phyloP scores from a whole-genome alignment of 805 yeast genomes.

The Pichia manshurica region DNA sequence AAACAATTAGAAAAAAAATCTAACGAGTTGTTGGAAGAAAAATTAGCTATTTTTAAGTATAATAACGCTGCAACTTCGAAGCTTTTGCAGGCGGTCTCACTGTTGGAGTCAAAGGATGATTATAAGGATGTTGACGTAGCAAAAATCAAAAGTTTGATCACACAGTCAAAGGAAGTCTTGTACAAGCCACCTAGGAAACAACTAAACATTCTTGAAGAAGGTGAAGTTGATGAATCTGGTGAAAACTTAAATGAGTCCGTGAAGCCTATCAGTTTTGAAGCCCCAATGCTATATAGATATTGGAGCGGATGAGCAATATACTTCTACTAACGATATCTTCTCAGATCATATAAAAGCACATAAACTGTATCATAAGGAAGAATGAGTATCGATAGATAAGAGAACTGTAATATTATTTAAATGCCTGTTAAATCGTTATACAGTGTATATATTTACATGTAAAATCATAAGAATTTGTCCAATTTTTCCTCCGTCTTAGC shows the following conservation, averaged over 20 bases:
- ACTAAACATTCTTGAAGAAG: slow-evolving; percentile 28
- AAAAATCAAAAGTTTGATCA: slow-evolving; percentile 20
- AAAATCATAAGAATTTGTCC: slow-evolving; percentile 15
- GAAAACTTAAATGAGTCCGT: slow-evolving; percentile 23
- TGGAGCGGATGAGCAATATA: slow-evolving; percentile 50
- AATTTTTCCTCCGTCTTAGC: slow-evolving; percentile 10
- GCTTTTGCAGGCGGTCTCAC: slow-evolving; percentile 34
- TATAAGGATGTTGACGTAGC: slow-evolving; percentile 11
- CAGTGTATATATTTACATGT: slow-evolving; percentile 4
- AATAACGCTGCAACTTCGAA: slow-evolving; percentile 47
- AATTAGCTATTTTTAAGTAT: slow-evolving; percentile 59
- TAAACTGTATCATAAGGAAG: too few relatives aligned
- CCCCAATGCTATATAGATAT: slow-evolving; percentile 58
- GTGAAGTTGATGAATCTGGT: slow-evolving; percentile 25
- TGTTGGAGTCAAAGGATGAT: slow-evolving; percentile 16
- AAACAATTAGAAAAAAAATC: slow-evolving; percentile 55
- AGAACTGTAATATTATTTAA: slow-evolving; percentile 1
- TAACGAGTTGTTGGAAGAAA: slow-evolving; percentile 59
- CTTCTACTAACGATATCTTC: slow-evolving; percentile 8
- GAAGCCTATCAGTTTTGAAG: slow-evolving; percentile 53
- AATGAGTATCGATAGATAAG: too few relatives aligned
- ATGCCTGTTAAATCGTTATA: neutral
- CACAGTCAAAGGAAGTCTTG: slow-evolving; percentile 26
- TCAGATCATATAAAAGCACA: too few relatives aligned
- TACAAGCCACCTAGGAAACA: slow-evolving; percentile 31